Percentiles rank a stretch among this genome's conserved stretches.
These are phyloP conservation scores for Psilocybe sp. DNA, from an alignment of 768 basidiomycete species.

Conservation along the genomic window DNA sequence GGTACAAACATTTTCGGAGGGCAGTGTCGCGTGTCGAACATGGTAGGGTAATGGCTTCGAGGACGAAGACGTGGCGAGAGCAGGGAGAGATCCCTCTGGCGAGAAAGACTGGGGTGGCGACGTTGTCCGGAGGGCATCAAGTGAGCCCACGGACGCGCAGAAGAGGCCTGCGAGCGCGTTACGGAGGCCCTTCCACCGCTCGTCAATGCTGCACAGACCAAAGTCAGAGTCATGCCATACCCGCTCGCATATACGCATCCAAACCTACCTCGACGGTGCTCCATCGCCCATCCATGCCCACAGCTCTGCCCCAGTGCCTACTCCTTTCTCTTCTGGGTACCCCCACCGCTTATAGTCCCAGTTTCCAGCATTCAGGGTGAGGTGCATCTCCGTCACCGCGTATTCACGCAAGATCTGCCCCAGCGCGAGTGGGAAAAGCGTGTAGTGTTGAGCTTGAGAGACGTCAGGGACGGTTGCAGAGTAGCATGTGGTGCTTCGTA, in stretches of 20 bases:
- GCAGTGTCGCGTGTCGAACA: conserved; percentile 73
- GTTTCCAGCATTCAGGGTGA: conserved; percentile 87
- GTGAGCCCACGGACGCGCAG: conserved; percentile 84
- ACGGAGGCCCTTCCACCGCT: conserved; percentile 80
- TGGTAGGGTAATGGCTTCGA: conserved; percentile 34
- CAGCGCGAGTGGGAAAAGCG: conserved; percentile 80
- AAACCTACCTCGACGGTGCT: conserved; percentile 43
- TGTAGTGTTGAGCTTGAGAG: conserved; percentile 75
- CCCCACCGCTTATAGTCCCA: conserved; percentile 90
- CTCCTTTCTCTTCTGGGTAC: conserved; percentile 69
- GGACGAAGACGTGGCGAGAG: conserved; percentile 39
- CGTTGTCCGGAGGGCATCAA: conserved; percentile 75
- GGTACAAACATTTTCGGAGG: conserved; percentile 91
- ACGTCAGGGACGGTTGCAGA: background rate
- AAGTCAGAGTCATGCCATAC: conserved; percentile 2
- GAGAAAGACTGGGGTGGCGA: conserved; percentile 58
- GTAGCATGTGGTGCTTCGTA: conserved; percentile 18
- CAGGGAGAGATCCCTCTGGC: conserved; percentile 57
- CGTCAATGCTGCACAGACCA: conserved; percentile 51
- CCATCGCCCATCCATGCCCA: conserved; percentile 90
- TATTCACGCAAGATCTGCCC: conserved; percentile 87
- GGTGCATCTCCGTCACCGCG: conserved; percentile 82
- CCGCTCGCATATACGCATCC: background rate
- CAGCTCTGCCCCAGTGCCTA: conserved; percentile 85
- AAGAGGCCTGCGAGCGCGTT: conserved; percentile 92